Evolutionary conservation across 108 stramenopile species (phyloP), one percentile per base, ranked within the genome.

Genomic region (Skeletonema costatum): DNA sequence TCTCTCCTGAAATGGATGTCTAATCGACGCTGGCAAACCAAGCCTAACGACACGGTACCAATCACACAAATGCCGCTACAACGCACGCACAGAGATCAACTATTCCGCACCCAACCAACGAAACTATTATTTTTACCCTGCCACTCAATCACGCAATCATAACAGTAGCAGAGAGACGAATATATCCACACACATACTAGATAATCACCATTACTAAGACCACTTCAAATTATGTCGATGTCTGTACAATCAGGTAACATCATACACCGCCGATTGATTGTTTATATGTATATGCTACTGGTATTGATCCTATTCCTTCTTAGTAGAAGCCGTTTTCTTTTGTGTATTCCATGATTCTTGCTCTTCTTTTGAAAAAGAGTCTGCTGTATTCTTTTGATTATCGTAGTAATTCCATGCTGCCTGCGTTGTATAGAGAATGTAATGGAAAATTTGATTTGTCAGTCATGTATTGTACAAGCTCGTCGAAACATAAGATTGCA

Each of bases 371-470:
- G 82, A 73, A 36, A 83, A 83, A 1, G 82, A 76, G 8, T 76
- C 66, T 25, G 82, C 48, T 56, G 71, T 83, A 58, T 77, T 83
- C 36, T 82, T 61, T 29, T 63, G 63, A 30, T 67, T 72, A 46
- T 83, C 82, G 62, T 83, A 83, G 44, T 63, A 83, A 58, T 83
- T 83, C 82, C 82, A 83, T 56, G 75, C 82, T 7, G 71, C 75
- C 81, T 82, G 58, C 25, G 30, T n/a, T 46, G 32, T 39, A 5
- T 4, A 42, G 39, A 19, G 8, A 62, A 32, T 14, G 0, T 0
- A 16, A 25, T 25, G 25, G 25, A 25, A 25, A 25, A 13, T 13
- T 64, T 61, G 12, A 30, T 31, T 36, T 8, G 8, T 1, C 4
- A 36, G 5, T 41, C 39, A 41, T 11, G 2, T 2, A 41, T 41